phyloP scores from a whole-genome alignment of 495 filamentous ascomycete genomes.

The Cercophora newfieldiana region DNA sequence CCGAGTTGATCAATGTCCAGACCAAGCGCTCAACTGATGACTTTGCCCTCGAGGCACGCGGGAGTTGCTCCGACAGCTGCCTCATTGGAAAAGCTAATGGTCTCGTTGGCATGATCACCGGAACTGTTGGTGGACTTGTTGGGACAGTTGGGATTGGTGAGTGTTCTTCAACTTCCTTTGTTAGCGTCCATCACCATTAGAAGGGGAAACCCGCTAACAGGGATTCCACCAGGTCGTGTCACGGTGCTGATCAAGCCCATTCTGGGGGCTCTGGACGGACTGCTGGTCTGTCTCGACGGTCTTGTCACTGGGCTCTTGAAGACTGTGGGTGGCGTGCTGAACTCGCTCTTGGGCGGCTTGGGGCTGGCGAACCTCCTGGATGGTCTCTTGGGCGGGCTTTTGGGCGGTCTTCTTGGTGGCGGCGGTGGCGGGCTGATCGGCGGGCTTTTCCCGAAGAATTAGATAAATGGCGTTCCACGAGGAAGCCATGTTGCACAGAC shows the following conservation, averaged over 20 bases:
- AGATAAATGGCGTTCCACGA: background rate
- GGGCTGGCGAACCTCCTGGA: constrained; percentile 1
- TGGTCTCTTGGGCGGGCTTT: constrained; percentile 13
- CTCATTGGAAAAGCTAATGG: constrained; percentile 13
- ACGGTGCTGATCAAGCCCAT: constrained; percentile 15
- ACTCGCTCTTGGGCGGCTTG: background rate
- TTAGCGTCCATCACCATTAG: too few relatives aligned
- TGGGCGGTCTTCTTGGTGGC: constrained; percentile 15
- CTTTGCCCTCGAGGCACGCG: background rate
- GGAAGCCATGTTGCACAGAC: too few relatives aligned
- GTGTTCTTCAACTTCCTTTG: background rate
- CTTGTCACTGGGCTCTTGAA: constrained; percentile 11
- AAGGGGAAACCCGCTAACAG: too few relatives aligned
- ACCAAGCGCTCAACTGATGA: background rate
- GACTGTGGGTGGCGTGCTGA: constrained; percentile 12
- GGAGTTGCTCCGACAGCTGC: constrained; percentile 4
- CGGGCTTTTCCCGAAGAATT: background rate
- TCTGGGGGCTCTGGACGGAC: constrained; percentile 10
- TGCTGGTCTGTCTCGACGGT: constrained; percentile 14
- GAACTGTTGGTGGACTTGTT: constrained; percentile 10
- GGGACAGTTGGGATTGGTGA: constrained; percentile 15
- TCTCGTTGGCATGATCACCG: constrained; percentile 12
- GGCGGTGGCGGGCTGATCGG: constrained; percentile 9
- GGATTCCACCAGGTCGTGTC: constrained; percentile 7
- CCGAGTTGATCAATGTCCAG: constrained; percentile 8